Base-by-base conservation (phyloP, 768 basidiomycete genomes). In the Dendrothele bispora region DNA sequence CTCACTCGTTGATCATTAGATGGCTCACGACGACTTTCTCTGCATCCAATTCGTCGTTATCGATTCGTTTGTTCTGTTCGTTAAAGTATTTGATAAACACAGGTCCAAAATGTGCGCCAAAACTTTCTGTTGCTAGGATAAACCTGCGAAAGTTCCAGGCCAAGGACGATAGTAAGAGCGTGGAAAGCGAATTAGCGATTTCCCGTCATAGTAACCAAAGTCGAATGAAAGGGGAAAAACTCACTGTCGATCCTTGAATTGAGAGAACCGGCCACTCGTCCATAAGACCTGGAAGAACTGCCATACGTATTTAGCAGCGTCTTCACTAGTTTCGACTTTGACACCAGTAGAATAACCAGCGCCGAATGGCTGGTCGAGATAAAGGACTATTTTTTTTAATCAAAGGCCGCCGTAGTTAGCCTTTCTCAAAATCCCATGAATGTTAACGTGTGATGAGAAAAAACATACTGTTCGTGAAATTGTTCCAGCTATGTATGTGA, bases 361-460 rank as follows among this genome's bases (percentile, higher is more conserved):
- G 0, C 71, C 71, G 17, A 77, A 68, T 8, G 75, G 76, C 46
- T 77, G 73, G 54, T 78, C 76, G 27, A 78, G 72, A 50, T 76
- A 78, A 27, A 78, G 67, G 47, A 79, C 75, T 77, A 32, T 7
- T 15, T 3, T n/a, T n/a, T n/a, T n/a, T n/a, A n/a, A n/a, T n/a
- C n/a, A n/a, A n/a, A n/a, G n/a, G n/a, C n/a, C n/a, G n/a, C n/a
- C n/a, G n/a, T n/a, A n/a, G n/a, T n/a, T n/a, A n/a, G n/a, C n/a
- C n/a, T n/a, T n/a, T n/a, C n/a, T n/a, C n/a, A n/a, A n/a, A n/a
- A n/a, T n/a, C n/a, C n/a, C n/a, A n/a, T n/a, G n/a, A n/a, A n/a
- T n/a, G n/a, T n/a, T 7, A 15, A n/a, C 11, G 2, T 11, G 7
- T 4, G n/a, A 41, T 6, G 12, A 39, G 26, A 15, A n/a, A 4